phyloP scores from a whole-genome alignment of 306 rosid species.

The Glycine soja region DNA sequence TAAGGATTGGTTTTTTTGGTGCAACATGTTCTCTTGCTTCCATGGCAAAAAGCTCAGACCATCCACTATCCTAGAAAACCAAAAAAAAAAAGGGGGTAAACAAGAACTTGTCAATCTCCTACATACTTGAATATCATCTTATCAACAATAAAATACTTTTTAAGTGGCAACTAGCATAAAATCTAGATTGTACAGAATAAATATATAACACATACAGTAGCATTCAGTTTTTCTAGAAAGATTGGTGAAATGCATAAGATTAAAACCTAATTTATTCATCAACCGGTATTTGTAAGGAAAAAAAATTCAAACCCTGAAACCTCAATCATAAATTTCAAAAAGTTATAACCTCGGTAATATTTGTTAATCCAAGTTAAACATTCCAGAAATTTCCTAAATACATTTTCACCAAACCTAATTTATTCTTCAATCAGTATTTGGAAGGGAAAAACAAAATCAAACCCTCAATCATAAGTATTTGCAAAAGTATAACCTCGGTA shows the following conservation, averaged over 20 bases:
- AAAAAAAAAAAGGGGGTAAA: background rate
- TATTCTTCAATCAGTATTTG: background rate
- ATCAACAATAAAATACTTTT: background rate
- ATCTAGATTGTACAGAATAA: conserved; percentile 4
- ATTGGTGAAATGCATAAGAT: background rate
- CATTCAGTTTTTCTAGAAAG: background rate
- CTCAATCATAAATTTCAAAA: no score
- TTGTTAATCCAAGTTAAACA: no score
- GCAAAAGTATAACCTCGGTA: background rate
- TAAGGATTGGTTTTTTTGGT: conserved; percentile 48
- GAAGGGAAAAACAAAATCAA: no score
- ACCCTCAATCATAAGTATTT: no score
- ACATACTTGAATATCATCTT: background rate
- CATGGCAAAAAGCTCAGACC: conserved; percentile 55
- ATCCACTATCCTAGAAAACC: conserved; percentile 41
- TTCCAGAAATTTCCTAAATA: no score
- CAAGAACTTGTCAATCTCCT: background rate
- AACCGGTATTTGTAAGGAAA: no score
- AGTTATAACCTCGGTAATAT: no score
- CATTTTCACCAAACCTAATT: no score
- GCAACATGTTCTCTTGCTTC: conserved; percentile 53
- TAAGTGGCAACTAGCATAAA: conserved; percentile 26
- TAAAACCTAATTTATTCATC: conserved; percentile 2
- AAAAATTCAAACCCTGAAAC: no score
- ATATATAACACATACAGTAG: background rate